Base-by-base conservation (phyloP, 1,139 yeast species). In the Sugiyamaella castrensis region DNA sequence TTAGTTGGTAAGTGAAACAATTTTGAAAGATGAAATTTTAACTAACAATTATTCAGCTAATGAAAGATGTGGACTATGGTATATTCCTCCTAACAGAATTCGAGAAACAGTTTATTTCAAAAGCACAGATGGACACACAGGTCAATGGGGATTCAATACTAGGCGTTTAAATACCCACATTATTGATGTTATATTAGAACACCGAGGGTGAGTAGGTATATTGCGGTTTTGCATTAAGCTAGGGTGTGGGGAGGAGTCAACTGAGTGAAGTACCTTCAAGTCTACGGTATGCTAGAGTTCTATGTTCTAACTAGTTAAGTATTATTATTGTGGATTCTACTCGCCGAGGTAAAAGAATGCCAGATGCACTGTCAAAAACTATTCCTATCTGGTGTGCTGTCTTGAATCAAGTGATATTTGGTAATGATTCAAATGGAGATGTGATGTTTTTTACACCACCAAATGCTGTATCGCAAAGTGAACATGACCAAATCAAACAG, bases 331-430 rank as follows among this genome's bases (percentile, higher is more conserved):
- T 88, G 1, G 96, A 89, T 65, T 86, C 95, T 8, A 88, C 96
- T 0, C 70, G 96, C 55, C 71, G 88, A 46, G 96, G 96, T 1
- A 89, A 88, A 61, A 68, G 78, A 31, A 81, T 88, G 66, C 96
- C 97, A 0, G 97, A 89, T 67, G 86, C 96, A 0, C 68, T 87
- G 8, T 82, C 88, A 60, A 89, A 88, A 59, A 88, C 96, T 0
- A 73, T 88, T 1, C 96, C 96, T 0, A 84, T 87, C 2, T 89
- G 97, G 97, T 86, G 95, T 67, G 86, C 92, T 0, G 92, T 87
- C 6, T 53, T 88, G 27, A 86, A 85, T 61, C 67, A 68, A 31
- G 69, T 82, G 0, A 66, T 80, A 59, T 74, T 73, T 52, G 42
- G 38, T 3, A 19, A 19, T 19, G 24, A 19, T 19, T 24, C 64